phyloP scores from a whole-genome alignment of 2,329 filamentous ascomycete species.

The Ophiognomonia clavigignenti-juglandacearum region DNA sequence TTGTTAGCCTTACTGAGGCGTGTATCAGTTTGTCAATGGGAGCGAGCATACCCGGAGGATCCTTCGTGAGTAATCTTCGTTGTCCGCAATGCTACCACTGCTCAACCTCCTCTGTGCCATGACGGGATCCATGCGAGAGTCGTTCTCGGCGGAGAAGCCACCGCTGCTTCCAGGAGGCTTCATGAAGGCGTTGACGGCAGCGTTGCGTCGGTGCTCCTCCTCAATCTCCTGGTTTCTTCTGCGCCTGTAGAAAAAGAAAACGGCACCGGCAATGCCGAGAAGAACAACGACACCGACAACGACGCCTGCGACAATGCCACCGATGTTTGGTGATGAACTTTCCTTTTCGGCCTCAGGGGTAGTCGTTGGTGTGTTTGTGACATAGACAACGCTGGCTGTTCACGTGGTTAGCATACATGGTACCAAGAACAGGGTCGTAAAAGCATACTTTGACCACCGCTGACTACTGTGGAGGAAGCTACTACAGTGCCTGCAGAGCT shows the following conservation, averaged over 20 bases:
- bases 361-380: slow-evolving; percentile 24
- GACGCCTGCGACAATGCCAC: slow-evolving; percentile 79
- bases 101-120: slow-evolving; percentile 81
- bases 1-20: slow-evolving; percentile 16
- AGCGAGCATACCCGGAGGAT: slow-evolving; percentile 75
- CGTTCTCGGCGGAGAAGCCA: slow-evolving; percentile 62
- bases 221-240: slow-evolving; percentile 73
- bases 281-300: slow-evolving; percentile 77
- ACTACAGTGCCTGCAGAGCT: slow-evolving; percentile 6
- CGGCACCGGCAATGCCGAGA: slow-evolving; percentile 59
- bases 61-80: slow-evolving; percentile 92
- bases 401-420: background rate
- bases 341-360: slow-evolving; percentile 19
- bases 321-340: slow-evolving; percentile 62
- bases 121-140: slow-evolving; percentile 81
- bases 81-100: slow-evolving; percentile 93
- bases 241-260: slow-evolving; percentile 70
- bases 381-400: slow-evolving; percentile 20
- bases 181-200: slow-evolving; percentile 73
- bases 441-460: slow-evolving; percentile 11
- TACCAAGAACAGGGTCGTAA: background rate
- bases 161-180: slow-evolving; percentile 59
- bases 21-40: background rate
- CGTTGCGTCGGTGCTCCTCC: slow-evolving; percentile 78
- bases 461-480: slow-evolving; percentile 12